These are phyloP conservation scores for Osmanthus fragrans DNA, from an alignment of 257 asterid genomes.

Conservation along the genomic window DNA sequence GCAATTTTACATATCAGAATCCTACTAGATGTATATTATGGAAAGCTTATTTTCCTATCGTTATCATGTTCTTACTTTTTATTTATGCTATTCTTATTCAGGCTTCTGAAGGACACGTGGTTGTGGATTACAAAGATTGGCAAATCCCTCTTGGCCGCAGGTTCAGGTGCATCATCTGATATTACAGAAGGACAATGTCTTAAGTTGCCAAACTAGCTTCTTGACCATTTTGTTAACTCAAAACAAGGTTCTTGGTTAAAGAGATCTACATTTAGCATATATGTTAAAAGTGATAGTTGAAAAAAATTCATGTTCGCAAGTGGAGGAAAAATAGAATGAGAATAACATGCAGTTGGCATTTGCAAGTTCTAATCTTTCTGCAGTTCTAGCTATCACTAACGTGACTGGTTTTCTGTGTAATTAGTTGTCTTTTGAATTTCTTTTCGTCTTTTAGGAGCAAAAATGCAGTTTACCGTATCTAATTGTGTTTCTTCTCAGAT, in stretches of 20 bases:
- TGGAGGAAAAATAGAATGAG: neutral
- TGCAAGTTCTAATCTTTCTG: neutral
- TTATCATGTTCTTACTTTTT: conserved; percentile 23
- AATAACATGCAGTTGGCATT: neutral
- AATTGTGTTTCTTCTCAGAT: conserved; percentile 45
- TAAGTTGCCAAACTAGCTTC: neutral
- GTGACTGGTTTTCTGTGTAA: neutral
- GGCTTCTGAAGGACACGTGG: conserved; percentile 81
- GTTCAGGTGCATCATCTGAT: conserved; percentile 67
- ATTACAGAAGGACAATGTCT: neutral
- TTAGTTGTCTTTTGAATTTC: neutral
- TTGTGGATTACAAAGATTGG: conserved; percentile 98
- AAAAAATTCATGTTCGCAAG: neutral
- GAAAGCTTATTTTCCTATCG: conserved; percentile 2
- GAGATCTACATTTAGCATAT: neutral
- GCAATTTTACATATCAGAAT: no score
- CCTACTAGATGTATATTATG: neutral
- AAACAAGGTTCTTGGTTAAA: neutral
- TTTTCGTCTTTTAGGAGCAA: neutral
- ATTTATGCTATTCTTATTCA: conserved; percentile 29
- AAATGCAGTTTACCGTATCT: conserved; percentile 3
- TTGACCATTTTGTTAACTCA: neutral
- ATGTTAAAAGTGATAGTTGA: neutral
- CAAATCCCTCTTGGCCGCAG: conserved; percentile 97
- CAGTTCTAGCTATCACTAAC: neutral